A percentile compares a stretch with the other conserved stretches of the same genome.
phyloP scores from a whole-genome alignment of 768 basidiomycete species.

The Phylloporus rhodoxanthus region DNA sequence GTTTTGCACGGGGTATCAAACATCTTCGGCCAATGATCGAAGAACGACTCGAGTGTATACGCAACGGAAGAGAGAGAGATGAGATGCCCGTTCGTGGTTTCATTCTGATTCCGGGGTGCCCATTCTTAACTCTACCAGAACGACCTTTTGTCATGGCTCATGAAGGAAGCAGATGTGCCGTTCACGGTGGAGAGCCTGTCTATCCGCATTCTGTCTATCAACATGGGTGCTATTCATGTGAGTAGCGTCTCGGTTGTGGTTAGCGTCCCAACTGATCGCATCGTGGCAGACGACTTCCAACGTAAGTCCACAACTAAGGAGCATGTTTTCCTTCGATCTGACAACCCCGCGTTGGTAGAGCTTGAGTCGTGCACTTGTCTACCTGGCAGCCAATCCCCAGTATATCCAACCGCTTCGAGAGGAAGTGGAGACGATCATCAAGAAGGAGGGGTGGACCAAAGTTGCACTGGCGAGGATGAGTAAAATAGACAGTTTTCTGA shows the following conservation, averaged over 20 bases:
- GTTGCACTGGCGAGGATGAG: not conserved
- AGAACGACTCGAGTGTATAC: not conserved
- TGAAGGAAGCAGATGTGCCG: conserved; percentile 21
- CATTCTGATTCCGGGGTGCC: not conserved
- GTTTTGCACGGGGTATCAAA: conserved; percentile 5
- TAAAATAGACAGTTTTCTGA: not conserved
- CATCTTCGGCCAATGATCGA: conserved; percentile 26
- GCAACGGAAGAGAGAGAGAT: not conserved
- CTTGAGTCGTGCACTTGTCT: too few species aligned
- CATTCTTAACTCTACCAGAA: conserved; percentile 14
- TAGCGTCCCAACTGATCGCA: not conserved
- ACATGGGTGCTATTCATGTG: conserved; percentile 23
- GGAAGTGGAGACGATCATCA: too few species aligned
- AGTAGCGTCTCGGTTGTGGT: not conserved
- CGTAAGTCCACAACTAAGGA: not conserved
- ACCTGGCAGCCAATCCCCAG: not conserved
- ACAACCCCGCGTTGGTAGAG: too few species aligned
- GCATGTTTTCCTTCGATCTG: not conserved
- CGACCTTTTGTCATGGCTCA: conserved; percentile 32
- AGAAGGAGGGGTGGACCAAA: too few species aligned
- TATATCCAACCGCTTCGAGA: not conserved
- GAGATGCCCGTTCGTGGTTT: conserved; percentile 5
- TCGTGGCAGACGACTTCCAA: not conserved
- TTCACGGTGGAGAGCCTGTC: conserved; percentile 10
- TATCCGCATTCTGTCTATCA: conserved; percentile 9